phyloP scores from a whole-genome alignment of 1,284 basidiomycete genomes.

The Rhodotorula sp. region DNA sequence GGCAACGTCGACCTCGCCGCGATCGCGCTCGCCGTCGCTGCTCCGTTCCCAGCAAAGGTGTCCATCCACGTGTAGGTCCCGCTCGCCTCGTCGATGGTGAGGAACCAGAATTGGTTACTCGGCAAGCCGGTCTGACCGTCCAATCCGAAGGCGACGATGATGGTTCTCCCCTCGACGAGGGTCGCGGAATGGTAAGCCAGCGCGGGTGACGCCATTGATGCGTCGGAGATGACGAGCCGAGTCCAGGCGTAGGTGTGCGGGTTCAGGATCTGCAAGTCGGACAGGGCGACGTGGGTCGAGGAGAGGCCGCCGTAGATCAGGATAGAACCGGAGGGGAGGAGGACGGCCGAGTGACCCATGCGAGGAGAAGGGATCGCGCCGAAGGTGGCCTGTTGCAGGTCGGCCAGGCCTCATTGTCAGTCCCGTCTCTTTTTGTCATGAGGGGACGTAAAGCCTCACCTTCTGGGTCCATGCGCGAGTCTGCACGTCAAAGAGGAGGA shows the following conservation, averaged over 20 bases:
- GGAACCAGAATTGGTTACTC: constrained; percentile 32
- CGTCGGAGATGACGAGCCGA: constrained; percentile 29
- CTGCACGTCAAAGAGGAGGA: constrained; percentile 45
- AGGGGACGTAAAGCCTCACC: constrained; percentile 7
- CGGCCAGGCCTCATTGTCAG: neutral
- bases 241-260: constrained; percentile 40
- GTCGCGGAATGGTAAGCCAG: constrained; percentile 48
- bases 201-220: constrained; percentile 36
- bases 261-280: constrained; percentile 44
- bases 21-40: neutral
- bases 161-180: constrained; percentile 40
- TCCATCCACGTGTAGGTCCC: constrained; percentile 31
- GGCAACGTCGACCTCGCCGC: constrained; percentile 7
- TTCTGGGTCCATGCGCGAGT: constrained; percentile 42
- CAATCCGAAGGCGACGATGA: constrained; percentile 48
- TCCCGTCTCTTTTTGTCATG: neutral
- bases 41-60: constrained; percentile 17
- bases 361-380: constrained; percentile 45
- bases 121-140: constrained; percentile 20
- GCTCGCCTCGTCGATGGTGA: constrained; percentile 23
- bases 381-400: constrained; percentile 24
- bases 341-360: constrained; percentile 47
- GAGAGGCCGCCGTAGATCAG: constrained; percentile 48
- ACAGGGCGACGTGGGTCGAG: constrained; percentile 35
- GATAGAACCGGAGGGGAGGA: constrained; percentile 44